Conservation (phyloP, 805 yeast species). For the Lachancea waltii region DNA sequence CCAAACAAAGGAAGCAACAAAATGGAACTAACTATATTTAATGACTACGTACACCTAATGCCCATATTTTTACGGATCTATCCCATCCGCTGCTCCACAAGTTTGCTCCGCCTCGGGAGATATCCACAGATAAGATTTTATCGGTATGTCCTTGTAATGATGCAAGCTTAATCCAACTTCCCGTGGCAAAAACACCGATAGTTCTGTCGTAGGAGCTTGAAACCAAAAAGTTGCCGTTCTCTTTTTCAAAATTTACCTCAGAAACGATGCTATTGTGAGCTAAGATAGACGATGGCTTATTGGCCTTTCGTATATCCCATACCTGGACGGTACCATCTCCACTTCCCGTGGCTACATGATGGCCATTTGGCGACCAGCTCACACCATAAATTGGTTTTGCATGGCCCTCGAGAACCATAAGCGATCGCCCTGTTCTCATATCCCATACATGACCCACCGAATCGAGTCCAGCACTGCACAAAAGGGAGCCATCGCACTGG, state of each 20-base stretch:
- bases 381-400: slow-evolving; percentile 60
- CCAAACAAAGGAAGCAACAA: slow-evolving; percentile 7
- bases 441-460: slow-evolving; percentile 78
- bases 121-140: slow-evolving; percentile 66
- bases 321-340: slow-evolving; percentile 74
- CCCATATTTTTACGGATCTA: slow-evolving; percentile 65
- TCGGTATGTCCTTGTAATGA: slow-evolving; percentile 55
- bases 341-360: slow-evolving; percentile 72
- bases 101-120: slow-evolving; percentile 36
- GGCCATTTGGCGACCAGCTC: slow-evolving; percentile 74
- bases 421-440: slow-evolving; percentile 64
- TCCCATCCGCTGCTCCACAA: slow-evolving; percentile 81
- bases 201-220: slow-evolving; percentile 69
- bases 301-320: slow-evolving; percentile 73
- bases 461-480: slow-evolving; percentile 76
- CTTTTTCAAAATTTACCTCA: slow-evolving; percentile 47
- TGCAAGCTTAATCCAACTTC: slow-evolving; percentile 57
- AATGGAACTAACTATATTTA: neutral
- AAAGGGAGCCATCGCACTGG: slow-evolving; percentile 72
- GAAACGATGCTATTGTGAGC: slow-evolving; percentile 74
- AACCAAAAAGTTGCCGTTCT: slow-evolving; percentile 43
- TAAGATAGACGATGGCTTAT: slow-evolving; percentile 43
- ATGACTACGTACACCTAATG: neutral
- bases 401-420: slow-evolving; percentile 60
- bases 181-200: slow-evolving; percentile 58